Base-by-base conservation (phyloP, 2,329 filamentous ascomycete species). In the Penicillium digitatum region DNA sequence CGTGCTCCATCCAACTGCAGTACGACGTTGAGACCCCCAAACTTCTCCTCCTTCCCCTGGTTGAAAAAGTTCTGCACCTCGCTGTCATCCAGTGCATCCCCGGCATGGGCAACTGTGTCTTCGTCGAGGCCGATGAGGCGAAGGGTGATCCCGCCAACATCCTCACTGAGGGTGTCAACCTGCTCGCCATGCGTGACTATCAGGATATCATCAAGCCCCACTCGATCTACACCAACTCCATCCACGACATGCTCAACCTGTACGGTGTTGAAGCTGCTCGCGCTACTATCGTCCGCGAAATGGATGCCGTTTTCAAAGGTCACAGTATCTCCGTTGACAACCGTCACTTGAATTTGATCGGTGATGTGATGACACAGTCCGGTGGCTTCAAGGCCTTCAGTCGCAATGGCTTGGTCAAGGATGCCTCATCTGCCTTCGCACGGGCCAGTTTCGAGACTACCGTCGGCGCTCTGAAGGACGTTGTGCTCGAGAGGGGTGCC, bases 371-470 rank as follows among this genome's bases (percentile, higher is more conserved):
- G 94, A 99, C 94, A n/a, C 84, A 93, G 50, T 87, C 86, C 56
- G 94, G 94, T 62, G 86, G 85, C 1, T 99, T 95, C 77, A 88
- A 86, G 45, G 87, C 94, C 0, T 99, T 99, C 78, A 96, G 90
- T 75, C 88, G 94, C 46, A 95, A 89, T 69, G 94, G 93, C 1
- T 79, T 99, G 38, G 74, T 78, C 57, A 86, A 85, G 69, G 86
- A 89, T 61, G 92, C 90, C 67, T 87, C 93, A 27, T 92, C 87
- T 62, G 91, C 94, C 0, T 93, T 99, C 65, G 93, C 94, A 76
- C 97, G 97, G 82, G 97, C 97, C 93, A 95, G 90, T 73, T 99
- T 97, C 77, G 94, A 99, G 82, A 99, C 94, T 4, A 99, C 94
- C 2, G 83, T 97, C 37, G 87, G 88, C 0, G 96, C 96, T 79